Percentiles rank a stretch among this genome's conserved stretches.
Evolutionary conservation across 305 asterid species (phyloP).

Genomic region (Fraxinus albicans): DNA sequence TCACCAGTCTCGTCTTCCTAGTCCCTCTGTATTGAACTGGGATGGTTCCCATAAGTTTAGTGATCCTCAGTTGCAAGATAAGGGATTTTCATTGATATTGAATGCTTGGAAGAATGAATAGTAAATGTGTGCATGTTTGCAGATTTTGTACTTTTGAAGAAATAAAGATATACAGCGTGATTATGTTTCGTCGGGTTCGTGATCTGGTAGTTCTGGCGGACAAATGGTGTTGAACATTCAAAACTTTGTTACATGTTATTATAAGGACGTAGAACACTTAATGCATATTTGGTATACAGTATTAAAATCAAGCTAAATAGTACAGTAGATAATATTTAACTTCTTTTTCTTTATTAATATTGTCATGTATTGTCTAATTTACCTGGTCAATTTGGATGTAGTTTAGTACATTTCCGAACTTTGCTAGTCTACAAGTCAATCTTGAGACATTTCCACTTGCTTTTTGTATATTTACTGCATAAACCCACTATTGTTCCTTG

Average conservation of each 20-base stretch:
- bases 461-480: not conserved
- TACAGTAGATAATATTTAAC: not conserved
- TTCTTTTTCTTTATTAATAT: not conserved
- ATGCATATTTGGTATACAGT: not conserved
- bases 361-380: not conserved
- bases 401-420: not conserved
- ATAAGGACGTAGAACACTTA: not conserved
- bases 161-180: not conserved
- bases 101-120: conserved; percentile 75
- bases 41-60: conserved; percentile 24
- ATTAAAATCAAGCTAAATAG: not conserved
- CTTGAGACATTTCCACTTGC: not conserved
- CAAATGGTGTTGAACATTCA: not conserved
- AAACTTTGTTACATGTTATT: not conserved
- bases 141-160: not conserved
- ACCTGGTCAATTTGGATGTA: not conserved
- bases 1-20: conserved; percentile 4
- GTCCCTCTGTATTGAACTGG: conserved; percentile 24
- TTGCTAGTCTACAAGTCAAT: not conserved
- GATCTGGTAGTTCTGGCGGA: not conserved
- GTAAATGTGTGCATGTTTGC: not conserved
- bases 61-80: conserved; percentile 25
- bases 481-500: not conserved
- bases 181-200: not conserved
- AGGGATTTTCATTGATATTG: conserved; percentile 59